These are phyloP conservation scores for Saccharomycopsis sp. DNA, from an alignment of 805 yeast genomes.

Conservation along the genomic window DNA sequence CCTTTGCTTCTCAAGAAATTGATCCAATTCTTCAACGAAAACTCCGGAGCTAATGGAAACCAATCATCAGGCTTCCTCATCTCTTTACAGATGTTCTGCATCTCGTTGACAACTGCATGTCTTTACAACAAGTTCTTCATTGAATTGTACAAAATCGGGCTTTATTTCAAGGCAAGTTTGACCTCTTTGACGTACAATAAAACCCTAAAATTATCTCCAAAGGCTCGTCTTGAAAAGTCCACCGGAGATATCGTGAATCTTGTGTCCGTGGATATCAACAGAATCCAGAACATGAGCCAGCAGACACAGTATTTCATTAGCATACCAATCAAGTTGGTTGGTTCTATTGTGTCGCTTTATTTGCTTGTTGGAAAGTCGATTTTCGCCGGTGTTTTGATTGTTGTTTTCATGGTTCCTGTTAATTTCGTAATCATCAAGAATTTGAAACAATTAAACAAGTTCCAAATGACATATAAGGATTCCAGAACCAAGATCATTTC, in stretches of 20 bases:
- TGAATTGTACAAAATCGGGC: constrained; percentile 51
- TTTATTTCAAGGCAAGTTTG: constrained; percentile 60
- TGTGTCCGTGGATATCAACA: constrained; percentile 69
- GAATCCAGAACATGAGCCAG: constrained; percentile 52
- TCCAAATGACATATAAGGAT: constrained; percentile 59
- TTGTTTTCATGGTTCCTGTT: constrained; percentile 52
- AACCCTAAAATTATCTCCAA: constrained; percentile 56
- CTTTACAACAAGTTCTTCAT: constrained; percentile 65
- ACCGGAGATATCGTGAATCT: constrained; percentile 78
- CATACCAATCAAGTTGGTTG: constrained; percentile 50
- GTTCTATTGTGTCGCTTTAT: constrained; percentile 49
- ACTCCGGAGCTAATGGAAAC: constrained; percentile 22
- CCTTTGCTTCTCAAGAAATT: constrained; percentile 49
- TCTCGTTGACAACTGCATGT: constrained; percentile 54
- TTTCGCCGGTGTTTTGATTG: constrained; percentile 47
- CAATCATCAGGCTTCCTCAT: constrained; percentile 52
- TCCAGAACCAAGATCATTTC: constrained; percentile 49
- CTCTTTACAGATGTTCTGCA: constrained; percentile 36
- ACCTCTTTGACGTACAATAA: constrained; percentile 65
- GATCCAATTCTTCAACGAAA: constrained; percentile 37
- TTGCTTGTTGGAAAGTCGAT: constrained; percentile 49
- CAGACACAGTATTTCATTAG: constrained; percentile 49
- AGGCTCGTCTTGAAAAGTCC: constrained; percentile 50
- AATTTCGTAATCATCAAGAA: constrained; percentile 44
- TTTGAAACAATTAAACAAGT: constrained; percentile 40